A percentile compares a stretch with the other conserved stretches of the same genome.
These are phyloP conservation scores for Naganishia antarctica DNA, from an alignment of 768 basidiomycete species.

Conservation along the genomic window DNA sequence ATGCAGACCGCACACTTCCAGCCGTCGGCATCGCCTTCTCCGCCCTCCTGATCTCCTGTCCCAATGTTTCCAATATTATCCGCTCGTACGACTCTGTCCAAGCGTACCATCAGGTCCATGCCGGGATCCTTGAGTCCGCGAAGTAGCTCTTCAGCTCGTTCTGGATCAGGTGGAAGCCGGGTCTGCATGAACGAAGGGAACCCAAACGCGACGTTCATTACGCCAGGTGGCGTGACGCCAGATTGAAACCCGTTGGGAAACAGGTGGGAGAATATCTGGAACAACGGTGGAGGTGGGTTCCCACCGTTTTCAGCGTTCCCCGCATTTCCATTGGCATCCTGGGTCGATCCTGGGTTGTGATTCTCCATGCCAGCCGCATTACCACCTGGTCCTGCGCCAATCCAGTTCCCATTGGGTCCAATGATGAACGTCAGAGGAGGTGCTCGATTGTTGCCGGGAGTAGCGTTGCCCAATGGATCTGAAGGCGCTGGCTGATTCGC, in stretches of 20 bases:
- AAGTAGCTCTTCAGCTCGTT: slow-evolving; percentile 27
- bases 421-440: slow-evolving; percentile 1
- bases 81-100: slow-evolving; percentile 24
- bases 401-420: background rate
- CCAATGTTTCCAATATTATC: background rate
- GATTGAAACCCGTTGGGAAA: background rate
- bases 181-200: slow-evolving; percentile 13
- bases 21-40: slow-evolving; percentile 21
- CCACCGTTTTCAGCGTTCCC: background rate
- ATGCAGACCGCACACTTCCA: slow-evolving; percentile 29
- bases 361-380: background rate
- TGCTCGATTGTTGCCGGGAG: background rate
- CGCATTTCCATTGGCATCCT: background rate
- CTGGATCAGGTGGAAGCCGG: slow-evolving; percentile 23
- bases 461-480: background rate
- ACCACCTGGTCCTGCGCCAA: background rate
- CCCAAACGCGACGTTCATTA: slow-evolving; percentile 14
- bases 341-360: background rate
- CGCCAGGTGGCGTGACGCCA: background rate
- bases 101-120: slow-evolving; percentile 11
- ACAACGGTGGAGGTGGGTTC: background rate
- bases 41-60: background rate
- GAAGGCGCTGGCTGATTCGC: background rate
- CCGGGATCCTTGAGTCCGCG: slow-evolving; percentile 28
- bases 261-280: slow-evolving; percentile 5